Evolutionary conservation across 2,329 filamentous ascomycete genomes (phyloP).

Genomic region (Ascocoryne sarcoides): DNA sequence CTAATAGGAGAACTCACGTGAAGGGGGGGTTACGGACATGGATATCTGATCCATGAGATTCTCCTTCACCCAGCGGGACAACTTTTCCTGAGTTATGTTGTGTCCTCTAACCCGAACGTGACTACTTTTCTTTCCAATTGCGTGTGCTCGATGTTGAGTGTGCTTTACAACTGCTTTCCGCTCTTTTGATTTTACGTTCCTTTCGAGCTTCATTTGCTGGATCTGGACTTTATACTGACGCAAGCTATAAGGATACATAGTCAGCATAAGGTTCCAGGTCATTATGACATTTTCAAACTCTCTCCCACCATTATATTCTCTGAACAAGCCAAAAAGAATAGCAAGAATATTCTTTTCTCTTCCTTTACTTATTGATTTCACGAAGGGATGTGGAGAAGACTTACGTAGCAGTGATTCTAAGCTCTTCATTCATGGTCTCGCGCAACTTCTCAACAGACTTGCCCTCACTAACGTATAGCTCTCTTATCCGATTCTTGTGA

Average conservation of each 20-base stretch:
- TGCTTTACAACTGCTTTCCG: slow-evolving; percentile 7
- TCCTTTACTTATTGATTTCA: slow-evolving; percentile 3
- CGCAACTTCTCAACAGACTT: slow-evolving; percentile 6
- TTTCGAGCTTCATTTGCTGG: slow-evolving; percentile 7
- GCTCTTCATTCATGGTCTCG: slow-evolving; percentile 11
- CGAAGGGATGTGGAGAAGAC: slow-evolving; percentile 2
- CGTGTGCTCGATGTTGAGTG: slow-evolving; percentile 8
- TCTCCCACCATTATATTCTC: slow-evolving; percentile 1
- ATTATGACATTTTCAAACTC: not conserved
- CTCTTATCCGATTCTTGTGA: slow-evolving; percentile 7
- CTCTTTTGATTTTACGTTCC: slow-evolving; percentile 8
- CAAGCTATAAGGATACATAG: slow-evolving; percentile 3
- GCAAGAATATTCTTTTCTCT: slow-evolving; percentile 1
- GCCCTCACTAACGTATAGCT: slow-evolving; percentile 9
- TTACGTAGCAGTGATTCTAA: slow-evolving; percentile 10
- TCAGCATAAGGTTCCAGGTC: slow-evolving; percentile 1
- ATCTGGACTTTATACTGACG: slow-evolving; percentile 12
- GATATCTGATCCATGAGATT: slow-evolving; percentile 1
- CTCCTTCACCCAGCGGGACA: slow-evolving; percentile 10
- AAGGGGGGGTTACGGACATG: slow-evolving; percentile 2
- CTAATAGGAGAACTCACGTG: slow-evolving; percentile 8
- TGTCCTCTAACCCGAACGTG: slow-evolving; percentile 10
- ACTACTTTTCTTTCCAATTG: slow-evolving; percentile 7
- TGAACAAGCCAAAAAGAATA: slow-evolving; percentile 1
- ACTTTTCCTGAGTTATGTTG: slow-evolving; percentile 7